Conservation (phyloP, 768 basidiomycete genomes). For the Leccinum incarnatum region DNA sequence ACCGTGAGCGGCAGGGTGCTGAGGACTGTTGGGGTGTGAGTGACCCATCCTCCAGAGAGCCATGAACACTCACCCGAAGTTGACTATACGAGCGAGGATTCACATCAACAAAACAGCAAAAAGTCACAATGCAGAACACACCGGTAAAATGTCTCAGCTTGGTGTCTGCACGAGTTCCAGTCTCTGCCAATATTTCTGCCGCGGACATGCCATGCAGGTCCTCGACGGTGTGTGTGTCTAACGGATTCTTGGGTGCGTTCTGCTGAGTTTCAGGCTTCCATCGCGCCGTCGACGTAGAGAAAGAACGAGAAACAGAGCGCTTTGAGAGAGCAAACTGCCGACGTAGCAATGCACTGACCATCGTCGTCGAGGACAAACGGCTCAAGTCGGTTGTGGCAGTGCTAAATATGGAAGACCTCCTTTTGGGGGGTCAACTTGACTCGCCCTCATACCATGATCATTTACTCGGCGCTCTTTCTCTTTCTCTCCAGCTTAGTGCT, state of each 20-base stretch:
- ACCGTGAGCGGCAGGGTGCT: constrained; percentile 98
- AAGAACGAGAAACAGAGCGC: constrained; percentile 24
- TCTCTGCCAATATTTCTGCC: constrained; percentile 76
- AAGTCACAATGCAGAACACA: constrained; percentile 34
- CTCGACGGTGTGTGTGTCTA: constrained; percentile 75
- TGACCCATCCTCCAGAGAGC: neutral
- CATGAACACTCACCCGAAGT: constrained; percentile 68
- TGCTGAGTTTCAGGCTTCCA: constrained; percentile 20
- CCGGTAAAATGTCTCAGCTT: constrained; percentile 94
- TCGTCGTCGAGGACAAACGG: constrained; percentile 37
- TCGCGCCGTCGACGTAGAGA: constrained; percentile 25
- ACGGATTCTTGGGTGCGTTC: constrained; percentile 43
- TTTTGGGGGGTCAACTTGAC: constrained; percentile 20
- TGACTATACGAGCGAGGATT: constrained; percentile 53
- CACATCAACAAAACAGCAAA: constrained; percentile 1
- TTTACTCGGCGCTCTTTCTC: neutral
- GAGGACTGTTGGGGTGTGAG: constrained; percentile 44
- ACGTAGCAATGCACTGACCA: constrained; percentile 68
- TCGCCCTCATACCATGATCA: constrained; percentile 15
- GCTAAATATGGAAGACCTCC: constrained; percentile 18
- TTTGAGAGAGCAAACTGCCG: constrained; percentile 46
- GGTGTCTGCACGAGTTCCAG: constrained; percentile 64
- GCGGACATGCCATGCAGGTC: constrained; percentile 81
- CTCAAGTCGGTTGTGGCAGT: constrained; percentile 28
- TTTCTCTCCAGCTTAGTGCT: constrained; percentile 8